Conservation (phyloP, 768 basidiomycete genomes). For the Leccinum subgranulosum region DNA sequence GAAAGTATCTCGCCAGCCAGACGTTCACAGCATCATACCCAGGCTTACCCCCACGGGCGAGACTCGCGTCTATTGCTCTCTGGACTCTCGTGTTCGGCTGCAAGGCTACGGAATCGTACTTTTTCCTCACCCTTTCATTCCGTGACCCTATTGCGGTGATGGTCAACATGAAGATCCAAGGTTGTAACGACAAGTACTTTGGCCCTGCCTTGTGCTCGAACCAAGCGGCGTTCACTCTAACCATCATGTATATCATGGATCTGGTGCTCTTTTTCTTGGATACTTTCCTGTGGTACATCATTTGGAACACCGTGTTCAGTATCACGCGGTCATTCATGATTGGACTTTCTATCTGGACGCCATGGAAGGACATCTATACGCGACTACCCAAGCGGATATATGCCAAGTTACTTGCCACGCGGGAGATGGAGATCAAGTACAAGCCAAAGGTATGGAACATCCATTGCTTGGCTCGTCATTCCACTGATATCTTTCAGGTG, state of each 20-base stretch:
- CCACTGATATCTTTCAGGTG: slow-evolving; percentile 48
- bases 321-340: slow-evolving; percentile 85
- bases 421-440: slow-evolving; percentile 97
- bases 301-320: slow-evolving; percentile 96
- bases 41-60: slow-evolving; percentile 52
- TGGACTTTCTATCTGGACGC: slow-evolving; percentile 97
- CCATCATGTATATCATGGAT: slow-evolving; percentile 99
- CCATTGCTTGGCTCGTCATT: neutral
- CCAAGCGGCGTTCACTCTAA: slow-evolving; percentile 91
- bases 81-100: slow-evolving; percentile 95
- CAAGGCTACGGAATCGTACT: slow-evolving; percentile 97
- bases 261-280: slow-evolving; percentile 96
- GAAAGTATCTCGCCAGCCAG: slow-evolving; percentile 97
- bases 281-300: slow-evolving; percentile 99
- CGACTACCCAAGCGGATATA: slow-evolving; percentile 96
- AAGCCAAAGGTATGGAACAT: slow-evolving; percentile 84
- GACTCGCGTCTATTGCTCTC: slow-evolving; percentile 75
- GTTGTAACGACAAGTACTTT: slow-evolving; percentile 83
- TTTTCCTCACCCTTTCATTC: slow-evolving; percentile 96
- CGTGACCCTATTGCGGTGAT: slow-evolving; percentile 90
- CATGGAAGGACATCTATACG: slow-evolving; percentile 97
- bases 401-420: slow-evolving; percentile 89
- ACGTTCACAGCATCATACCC: slow-evolving; percentile 98
- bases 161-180: slow-evolving; percentile 95
- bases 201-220: slow-evolving; percentile 82